Evolutionary conservation across 202 grass and related monocot species (phyloP).

Genomic region (Zoysia matrella): DNA sequence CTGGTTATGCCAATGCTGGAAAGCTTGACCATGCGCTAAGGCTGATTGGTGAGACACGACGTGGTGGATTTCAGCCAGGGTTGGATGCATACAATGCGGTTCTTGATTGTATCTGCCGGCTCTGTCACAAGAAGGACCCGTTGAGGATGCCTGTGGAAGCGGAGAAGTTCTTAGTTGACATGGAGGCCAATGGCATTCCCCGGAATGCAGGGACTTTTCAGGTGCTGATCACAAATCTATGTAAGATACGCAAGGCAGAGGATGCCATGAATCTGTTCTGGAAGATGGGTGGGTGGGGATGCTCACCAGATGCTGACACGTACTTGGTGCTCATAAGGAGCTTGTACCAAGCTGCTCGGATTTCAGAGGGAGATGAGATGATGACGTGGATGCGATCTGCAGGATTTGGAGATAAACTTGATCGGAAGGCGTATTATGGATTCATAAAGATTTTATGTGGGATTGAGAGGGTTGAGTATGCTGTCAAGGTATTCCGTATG

Average conservation of each 20-base stretch:
- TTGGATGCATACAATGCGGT: conserved; percentile 77
- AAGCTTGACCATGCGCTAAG: conserved; percentile 84
- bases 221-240: conserved; percentile 84
- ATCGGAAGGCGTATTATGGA: conserved; percentile 84
- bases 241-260: conserved; percentile 90
- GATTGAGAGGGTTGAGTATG: conserved; percentile 95
- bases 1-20: conserved; percentile 81
- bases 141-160: conserved; percentile 69
- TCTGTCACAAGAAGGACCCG: conserved; percentile 81
- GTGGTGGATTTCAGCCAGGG: conserved; percentile 79
- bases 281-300: conserved; percentile 85
- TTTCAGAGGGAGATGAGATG: conserved; percentile 94
- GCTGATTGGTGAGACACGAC: conserved; percentile 67
- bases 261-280: conserved; percentile 79
- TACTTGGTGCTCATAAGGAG: conserved; percentile 81
- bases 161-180: conserved; percentile 79
- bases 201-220: conserved; percentile 72
- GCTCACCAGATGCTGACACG: conserved; percentile 83
- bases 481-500: conserved; percentile 91
- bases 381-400: conserved; percentile 86
- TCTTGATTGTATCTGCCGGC: conserved; percentile 78
- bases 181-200: conserved; percentile 81
- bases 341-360: conserved; percentile 83
- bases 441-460: conserved; percentile 97
- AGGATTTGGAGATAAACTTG: conserved; percentile 80